These are phyloP conservation scores for Aureobasidium sp. DNA, from an alignment of 2,329 filamentous ascomycete genomes.

Conservation along the genomic window DNA sequence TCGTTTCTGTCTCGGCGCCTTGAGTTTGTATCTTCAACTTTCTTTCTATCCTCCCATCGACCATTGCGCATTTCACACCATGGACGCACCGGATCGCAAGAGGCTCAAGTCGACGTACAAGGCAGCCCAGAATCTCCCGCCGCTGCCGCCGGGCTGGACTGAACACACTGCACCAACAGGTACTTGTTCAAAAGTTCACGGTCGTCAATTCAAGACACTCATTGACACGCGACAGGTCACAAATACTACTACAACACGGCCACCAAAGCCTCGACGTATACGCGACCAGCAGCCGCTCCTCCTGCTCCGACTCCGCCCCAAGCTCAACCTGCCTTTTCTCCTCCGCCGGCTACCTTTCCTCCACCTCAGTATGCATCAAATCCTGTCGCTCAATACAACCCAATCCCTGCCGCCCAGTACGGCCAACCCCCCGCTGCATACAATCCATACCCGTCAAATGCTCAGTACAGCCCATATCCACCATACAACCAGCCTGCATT, in stretches of 20 bases:
- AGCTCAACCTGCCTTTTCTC: background rate
- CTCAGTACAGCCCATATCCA: background rate
- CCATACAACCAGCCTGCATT: background rate
- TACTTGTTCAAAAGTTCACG: background rate
- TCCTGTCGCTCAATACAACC: background rate
- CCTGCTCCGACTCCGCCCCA: conserved; percentile 17
- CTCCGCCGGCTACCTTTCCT: background rate
- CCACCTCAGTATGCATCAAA: background rate
- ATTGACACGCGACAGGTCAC: conserved; percentile 39
- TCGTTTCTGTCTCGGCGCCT: background rate
- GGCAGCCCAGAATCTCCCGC: conserved; percentile 42
- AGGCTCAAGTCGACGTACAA: conserved; percentile 78
- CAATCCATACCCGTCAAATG: background rate
- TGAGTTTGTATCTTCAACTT: background rate
- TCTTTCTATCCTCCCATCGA: background rate
- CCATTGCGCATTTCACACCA: background rate
- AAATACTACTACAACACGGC: conserved; percentile 79
- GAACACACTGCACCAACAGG: conserved; percentile 81
- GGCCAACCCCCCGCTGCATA: background rate
- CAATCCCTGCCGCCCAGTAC: background rate
- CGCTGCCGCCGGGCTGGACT: conserved; percentile 78
- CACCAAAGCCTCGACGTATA: conserved; percentile 83
- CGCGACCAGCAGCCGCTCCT: conserved; percentile 48
- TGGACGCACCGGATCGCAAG: conserved; percentile 18
- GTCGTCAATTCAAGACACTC: background rate